Evolutionary conservation across 1,284 basidiomycete genomes (phyloP), one percentile per base, ranked within the genome.

Genomic region (Phellopilus nigrolimitatus): DNA sequence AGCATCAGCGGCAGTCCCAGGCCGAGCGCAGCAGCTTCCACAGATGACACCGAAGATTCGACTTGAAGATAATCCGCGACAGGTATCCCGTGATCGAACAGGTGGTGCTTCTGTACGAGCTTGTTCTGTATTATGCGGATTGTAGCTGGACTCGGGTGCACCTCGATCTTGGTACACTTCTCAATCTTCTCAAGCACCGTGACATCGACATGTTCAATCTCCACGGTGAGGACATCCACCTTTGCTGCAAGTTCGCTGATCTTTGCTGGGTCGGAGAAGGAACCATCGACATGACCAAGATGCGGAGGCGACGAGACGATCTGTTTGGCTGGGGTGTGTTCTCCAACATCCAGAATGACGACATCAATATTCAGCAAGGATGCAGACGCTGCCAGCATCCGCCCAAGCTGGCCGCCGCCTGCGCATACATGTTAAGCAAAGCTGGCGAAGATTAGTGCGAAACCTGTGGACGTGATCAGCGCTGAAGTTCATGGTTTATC

Each of bases 391-490:
- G 88, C 91, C 34, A 99, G 80, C 95, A 99, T 98, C 37, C 97
- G 92, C 41, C 97, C 97, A 13, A 99, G 82, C 71, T 99, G 95
- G 60, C 95, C 95, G 44, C 95, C 97, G 60, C 95, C 95, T 93
- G 59, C 7, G 49, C 30, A 51, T 46, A 25, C 19, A 28, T 51
- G 39, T 62, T 17, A 48, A 36, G 33, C n/a, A 39, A 19, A n/a
- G 21, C 8, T 25, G 24, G 21, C 30, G 21, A 36, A 10, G 15
- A 38, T 12, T 37, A 27, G 10, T 25, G 15, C 15, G 34, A 39
- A 42, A 41, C 30, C 27, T 36, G 34, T 27, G 22, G 19, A 46
- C 21, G 48, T n/a, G 24, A 27, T 4, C 38, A 31, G 22, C n/a
- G 24, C 19, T 43, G 30, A 37, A 37, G 31, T 30, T 15, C 24